These are phyloP conservation scores for Cryptococcus neoformans DNA, from an alignment of 1,284 basidiomycete genomes.

Conservation along the genomic window DNA sequence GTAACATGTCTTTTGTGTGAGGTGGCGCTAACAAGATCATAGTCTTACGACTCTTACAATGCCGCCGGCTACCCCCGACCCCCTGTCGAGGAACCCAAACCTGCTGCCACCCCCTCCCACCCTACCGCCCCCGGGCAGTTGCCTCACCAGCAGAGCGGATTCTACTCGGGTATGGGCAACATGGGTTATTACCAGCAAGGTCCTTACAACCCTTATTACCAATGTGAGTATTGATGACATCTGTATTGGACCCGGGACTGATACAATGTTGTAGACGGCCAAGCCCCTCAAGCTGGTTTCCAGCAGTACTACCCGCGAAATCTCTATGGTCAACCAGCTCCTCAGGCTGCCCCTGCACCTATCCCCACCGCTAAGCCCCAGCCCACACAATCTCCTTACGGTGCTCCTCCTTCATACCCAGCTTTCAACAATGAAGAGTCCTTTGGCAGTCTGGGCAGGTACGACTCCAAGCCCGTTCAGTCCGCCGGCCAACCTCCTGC, in stretches of 20 bases:
- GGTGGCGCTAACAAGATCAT: not conserved
- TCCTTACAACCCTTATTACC: slow-evolving; percentile 52
- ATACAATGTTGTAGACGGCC: slow-evolving; percentile 35
- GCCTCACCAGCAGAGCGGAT: slow-evolving; percentile 45
- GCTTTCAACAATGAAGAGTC: slow-evolving; percentile 41
- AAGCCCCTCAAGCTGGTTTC: slow-evolving; percentile 46
- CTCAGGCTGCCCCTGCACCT: slow-evolving; percentile 39
- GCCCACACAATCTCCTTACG: slow-evolving; percentile 46
- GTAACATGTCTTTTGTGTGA: slow-evolving; percentile 1
- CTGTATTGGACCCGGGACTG: not conserved
- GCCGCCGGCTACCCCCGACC: slow-evolving; percentile 46
- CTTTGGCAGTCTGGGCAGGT: slow-evolving; percentile 32
- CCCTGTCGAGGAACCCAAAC: slow-evolving; percentile 42
- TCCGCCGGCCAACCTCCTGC: no score
- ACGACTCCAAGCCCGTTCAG: slow-evolving; percentile 13
- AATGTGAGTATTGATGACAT: slow-evolving; percentile 36
- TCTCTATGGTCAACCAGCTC: slow-evolving; percentile 45
- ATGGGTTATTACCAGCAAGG: slow-evolving; percentile 48
- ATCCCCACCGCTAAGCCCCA: slow-evolving; percentile 33
- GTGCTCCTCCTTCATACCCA: slow-evolving; percentile 36
- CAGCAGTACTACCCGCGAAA: slow-evolving; percentile 49
- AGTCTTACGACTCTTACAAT: slow-evolving; percentile 47
- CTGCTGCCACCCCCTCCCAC: slow-evolving; percentile 33
- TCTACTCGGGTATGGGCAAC: slow-evolving; percentile 45
- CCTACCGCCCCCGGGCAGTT: slow-evolving; percentile 38